A percentile compares a stretch with the other conserved stretches of the same genome.
Evolutionary conservation across 768 basidiomycete genomes (phyloP).

Genomic region (Paxillus involutus): DNA sequence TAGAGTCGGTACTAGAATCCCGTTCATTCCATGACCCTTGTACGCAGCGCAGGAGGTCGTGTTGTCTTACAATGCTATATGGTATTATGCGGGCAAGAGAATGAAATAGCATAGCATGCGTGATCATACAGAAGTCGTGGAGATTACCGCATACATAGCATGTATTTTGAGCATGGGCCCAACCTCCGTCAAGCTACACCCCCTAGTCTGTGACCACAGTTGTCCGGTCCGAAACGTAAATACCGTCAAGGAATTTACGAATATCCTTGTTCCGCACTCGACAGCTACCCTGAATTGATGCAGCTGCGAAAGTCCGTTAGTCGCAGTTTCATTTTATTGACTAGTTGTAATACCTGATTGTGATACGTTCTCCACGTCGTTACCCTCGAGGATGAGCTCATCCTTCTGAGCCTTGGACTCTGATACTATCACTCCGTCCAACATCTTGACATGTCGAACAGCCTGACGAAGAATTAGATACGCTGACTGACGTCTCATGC

Average conservation of each 20-base stretch:
- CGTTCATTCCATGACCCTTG: conserved; percentile 64
- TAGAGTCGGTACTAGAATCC: conserved; percentile 83
- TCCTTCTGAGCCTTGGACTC: conserved; percentile 95
- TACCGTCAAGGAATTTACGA: conserved; percentile 96
- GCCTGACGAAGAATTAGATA: conserved; percentile 46
- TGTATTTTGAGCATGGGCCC: conserved; percentile 13
- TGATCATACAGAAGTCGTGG: conserved; percentile 27
- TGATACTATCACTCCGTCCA: conserved; percentile 77
- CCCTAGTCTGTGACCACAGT: conserved; percentile 49
- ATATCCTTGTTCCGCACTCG: conserved; percentile 99
- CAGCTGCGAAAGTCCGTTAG: conserved; percentile 50
- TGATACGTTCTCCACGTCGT: conserved; percentile 95
- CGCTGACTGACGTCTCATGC: neutral
- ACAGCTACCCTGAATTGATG: conserved; percentile 95
- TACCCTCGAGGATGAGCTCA: conserved; percentile 90
- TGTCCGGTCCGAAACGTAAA: conserved; percentile 86
- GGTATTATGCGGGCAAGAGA: conserved; percentile 1
- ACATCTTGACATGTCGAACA: conserved; percentile 90
- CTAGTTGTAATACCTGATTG: conserved; percentile 70
- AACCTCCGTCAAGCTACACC: conserved; percentile 7
- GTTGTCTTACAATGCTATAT: neutral
- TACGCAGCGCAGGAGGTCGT: neutral
- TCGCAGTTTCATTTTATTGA: neutral
- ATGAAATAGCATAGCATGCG: conserved; percentile 19
- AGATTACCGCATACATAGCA: conserved; percentile 22